Evolutionary conservation across 371 early-diverging fungal species (phyloP).

Genomic region (Dinochytrium kinnereticum): DNA sequence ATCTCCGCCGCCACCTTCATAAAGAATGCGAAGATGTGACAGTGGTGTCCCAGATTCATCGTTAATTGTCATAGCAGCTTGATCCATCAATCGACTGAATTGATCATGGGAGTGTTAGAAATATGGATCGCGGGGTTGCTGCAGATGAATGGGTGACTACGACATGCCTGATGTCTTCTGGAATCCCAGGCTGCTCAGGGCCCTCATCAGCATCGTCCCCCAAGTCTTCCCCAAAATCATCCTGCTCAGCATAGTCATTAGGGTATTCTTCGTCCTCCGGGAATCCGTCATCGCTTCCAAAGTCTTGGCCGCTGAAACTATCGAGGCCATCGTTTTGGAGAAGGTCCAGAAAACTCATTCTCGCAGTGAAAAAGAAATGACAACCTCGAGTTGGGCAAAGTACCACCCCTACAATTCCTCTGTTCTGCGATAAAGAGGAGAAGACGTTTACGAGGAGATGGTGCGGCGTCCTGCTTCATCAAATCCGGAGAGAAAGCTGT

Average conservation of each 20-base stretch:
- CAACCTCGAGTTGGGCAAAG: not conserved
- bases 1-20: constrained; percentile 24
- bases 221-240: not conserved
- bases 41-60: not conserved
- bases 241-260: not conserved
- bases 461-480: no score
- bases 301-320: no score
- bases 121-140: not conserved
- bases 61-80: not conserved
- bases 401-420: not conserved
- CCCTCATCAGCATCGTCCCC: not conserved
- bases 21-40: not conserved
- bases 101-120: not conserved
- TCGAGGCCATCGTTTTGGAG: not conserved
- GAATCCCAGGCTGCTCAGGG: not conserved
- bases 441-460: no score
- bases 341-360: not conserved
- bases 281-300: not conserved
- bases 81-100: not conserved
- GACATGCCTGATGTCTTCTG: not conserved
- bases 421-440: not conserved
- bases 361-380: not conserved
- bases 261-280: not conserved
- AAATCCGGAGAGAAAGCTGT: not conserved
- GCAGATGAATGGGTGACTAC: not conserved